Base-by-base conservation (phyloP, 139 green algal species). In the Micractinium sp. region DNA sequence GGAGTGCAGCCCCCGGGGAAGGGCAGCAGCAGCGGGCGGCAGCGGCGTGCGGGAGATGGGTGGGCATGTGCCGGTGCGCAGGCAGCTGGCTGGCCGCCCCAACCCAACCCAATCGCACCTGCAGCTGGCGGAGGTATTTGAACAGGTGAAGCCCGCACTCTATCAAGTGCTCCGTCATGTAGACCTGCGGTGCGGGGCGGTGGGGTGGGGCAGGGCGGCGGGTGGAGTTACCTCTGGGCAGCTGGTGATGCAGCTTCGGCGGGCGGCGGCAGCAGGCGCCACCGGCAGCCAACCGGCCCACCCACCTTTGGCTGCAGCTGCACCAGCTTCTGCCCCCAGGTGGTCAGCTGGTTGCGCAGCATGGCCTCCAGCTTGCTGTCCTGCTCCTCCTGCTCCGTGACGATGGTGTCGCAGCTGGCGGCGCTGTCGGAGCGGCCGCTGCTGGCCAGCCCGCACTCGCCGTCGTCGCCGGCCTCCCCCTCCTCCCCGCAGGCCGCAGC, bases 301-400 rank as follows among this genome's bases (percentile, higher is more conserved):
- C 74, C 0, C 79, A 93, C 90, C 87, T 93, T 93, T 33, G 90
- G 90, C 63, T 93, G 90, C 69, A 93, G 90, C 38, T 86, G 33
- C 53, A 89, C 60, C 33, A 93, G 63, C 18, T 85, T 78, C 35
- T 84, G 67, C 2, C 61, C 75, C 90, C 90, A 93, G 38, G 1
- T 20, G 56, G 29, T 16, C 33, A 90, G 35, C 33, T 87, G 33
- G 53, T 36, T 31, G 47, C 88, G 88, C 81, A 90, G 81, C 7
- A 63, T 35, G 14, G 47, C 53, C 33, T 90, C 81, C 25, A 88
- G 36, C 27, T 35, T 13, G 22, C 38, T n/a, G n/a, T 4, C 76
- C 22, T 85, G n/a, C 41, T 69, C 31, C 33, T 75, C 16, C 71
- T 31, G 41, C 47, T 69, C 60, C 13, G 35, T 27, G 20, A 69